A percentile compares a stretch with the other conserved stretches of the same genome.
Evolutionary conservation across 1,284 basidiomycete species (phyloP).

Genomic region (Spongiforma sp.): DNA sequence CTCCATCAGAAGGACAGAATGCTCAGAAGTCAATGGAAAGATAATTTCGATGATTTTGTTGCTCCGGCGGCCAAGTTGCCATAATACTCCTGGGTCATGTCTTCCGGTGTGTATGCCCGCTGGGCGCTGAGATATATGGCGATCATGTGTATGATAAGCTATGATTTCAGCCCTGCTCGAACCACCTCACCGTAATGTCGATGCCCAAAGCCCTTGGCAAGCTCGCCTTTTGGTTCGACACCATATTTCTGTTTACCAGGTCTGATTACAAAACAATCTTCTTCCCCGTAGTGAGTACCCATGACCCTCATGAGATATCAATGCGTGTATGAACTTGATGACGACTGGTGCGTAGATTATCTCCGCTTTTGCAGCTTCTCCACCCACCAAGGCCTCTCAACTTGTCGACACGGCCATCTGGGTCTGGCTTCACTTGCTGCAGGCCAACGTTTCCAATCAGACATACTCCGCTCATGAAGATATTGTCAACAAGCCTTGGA

Average conservation of each 20-base stretch:
- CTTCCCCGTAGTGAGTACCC: conserved; percentile 40
- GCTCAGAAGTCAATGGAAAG: background rate
- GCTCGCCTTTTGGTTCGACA: conserved; percentile 15
- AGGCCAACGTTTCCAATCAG: conserved; percentile 49
- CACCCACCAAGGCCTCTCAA: conserved; percentile 21
- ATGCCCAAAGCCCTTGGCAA: background rate
- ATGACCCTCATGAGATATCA: background rate
- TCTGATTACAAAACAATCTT: conserved; percentile 45
- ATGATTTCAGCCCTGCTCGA: background rate
- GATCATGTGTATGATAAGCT: background rate
- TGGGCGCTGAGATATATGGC: conserved; percentile 1
- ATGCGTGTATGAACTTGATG: background rate
- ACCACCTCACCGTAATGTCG: background rate
- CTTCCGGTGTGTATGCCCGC: background rate
- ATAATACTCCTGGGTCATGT: too few relatives aligned
- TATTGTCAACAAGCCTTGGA: conserved; percentile 39
- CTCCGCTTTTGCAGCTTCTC: conserved; percentile 40
- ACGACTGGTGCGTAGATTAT: conserved; percentile 30
- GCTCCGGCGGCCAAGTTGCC: background rate
- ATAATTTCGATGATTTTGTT: background rate
- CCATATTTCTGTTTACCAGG: conserved; percentile 39
- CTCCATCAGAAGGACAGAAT: background rate
- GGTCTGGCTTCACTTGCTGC: conserved; percentile 51
- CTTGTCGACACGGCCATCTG: conserved; percentile 35
- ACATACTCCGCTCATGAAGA: conserved; percentile 37